Conservation (phyloP, 2,329 filamentous ascomycete genomes). For the Coniosporium tulheliwenetii region DNA sequence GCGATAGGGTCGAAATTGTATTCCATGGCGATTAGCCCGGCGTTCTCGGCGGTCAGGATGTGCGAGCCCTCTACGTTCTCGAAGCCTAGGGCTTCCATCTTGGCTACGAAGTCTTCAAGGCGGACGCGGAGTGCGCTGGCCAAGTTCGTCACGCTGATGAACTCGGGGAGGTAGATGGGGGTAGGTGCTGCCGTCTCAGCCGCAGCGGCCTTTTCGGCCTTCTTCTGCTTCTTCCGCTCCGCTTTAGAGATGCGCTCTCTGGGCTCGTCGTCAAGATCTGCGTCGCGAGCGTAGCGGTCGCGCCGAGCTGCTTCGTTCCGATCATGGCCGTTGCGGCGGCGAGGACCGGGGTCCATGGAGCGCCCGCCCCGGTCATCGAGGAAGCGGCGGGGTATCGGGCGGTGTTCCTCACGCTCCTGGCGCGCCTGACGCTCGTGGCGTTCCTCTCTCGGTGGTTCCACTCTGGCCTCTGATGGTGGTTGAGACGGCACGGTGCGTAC, state of each 20-base stretch:
- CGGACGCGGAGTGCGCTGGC: conserved; percentile 60
- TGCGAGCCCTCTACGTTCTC: conserved; percentile 71
- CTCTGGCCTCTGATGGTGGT: too few species aligned
- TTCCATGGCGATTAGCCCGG: conserved; percentile 77
- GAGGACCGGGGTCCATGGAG: not conserved
- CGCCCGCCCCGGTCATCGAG: not conserved
- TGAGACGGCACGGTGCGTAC: too few species aligned
- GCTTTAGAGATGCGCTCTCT: conserved; percentile 8
- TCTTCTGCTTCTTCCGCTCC: conserved; percentile 7
- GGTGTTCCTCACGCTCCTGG: not conserved
- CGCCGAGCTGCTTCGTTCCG: not conserved
- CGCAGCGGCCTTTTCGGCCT: conserved; percentile 6
- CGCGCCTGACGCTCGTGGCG: not conserved
- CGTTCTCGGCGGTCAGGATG: conserved; percentile 80
- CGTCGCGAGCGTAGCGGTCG: not conserved
- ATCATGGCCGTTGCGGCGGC: not conserved
- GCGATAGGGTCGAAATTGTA: conserved; percentile 82
- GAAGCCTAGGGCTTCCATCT: conserved; percentile 76
- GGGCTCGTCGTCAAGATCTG: not conserved
- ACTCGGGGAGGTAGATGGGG: conserved; percentile 70
- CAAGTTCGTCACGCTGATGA: conserved; percentile 75
- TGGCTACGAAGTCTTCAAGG: conserved; percentile 53
- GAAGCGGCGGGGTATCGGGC: not conserved
- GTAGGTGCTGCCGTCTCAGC: conserved; percentile 26
- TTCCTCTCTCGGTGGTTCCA: too few species aligned